Conservation (phyloP, 2,329 filamentous ascomycete species). For the Paecilomyces niveus region DNA sequence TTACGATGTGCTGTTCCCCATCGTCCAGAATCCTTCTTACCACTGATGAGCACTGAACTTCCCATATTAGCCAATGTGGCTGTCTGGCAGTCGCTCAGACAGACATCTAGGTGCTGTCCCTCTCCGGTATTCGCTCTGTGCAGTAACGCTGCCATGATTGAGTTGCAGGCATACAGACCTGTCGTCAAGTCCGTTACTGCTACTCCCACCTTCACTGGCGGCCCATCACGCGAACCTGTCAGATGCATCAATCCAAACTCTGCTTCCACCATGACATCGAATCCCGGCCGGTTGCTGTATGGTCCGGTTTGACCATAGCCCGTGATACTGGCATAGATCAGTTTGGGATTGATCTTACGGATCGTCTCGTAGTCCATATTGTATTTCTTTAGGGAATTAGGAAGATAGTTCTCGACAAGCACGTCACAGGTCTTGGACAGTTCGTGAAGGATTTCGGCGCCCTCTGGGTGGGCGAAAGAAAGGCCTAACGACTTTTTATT, state of each 20-base stretch:
- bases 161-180: constrained; percentile 88
- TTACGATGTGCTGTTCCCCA: constrained; percentile 42
- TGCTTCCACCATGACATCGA: constrained; percentile 99
- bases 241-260: constrained; percentile 99
- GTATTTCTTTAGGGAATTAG: constrained; percentile 84
- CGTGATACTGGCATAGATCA: constrained; percentile 95
- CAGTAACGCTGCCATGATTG: constrained; percentile 90
- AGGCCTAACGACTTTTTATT: constrained; percentile 86
- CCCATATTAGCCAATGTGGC: constrained; percentile 38
- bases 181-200: constrained; percentile 95
- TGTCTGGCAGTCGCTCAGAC: constrained; percentile 14
- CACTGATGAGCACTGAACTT: constrained; percentile 33
- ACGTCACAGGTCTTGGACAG: constrained; percentile 74
- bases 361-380: constrained; percentile 79
- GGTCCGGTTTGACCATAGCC: constrained; percentile 95
- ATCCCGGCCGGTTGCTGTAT: constrained; percentile 78
- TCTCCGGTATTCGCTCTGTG: constrained; percentile 54
- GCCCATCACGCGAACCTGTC: constrained; percentile 77
- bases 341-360: constrained; percentile 68
- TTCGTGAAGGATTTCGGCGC: constrained; percentile 71
- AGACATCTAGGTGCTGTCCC: constrained; percentile 62
- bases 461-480: constrained; percentile 71
- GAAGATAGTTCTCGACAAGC: constrained; percentile 95
- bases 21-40: constrained; percentile 45
- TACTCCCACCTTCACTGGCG: constrained; percentile 94